Base-by-base conservation (phyloP, 441 rosid species). In the Sinapis alba region DNA sequence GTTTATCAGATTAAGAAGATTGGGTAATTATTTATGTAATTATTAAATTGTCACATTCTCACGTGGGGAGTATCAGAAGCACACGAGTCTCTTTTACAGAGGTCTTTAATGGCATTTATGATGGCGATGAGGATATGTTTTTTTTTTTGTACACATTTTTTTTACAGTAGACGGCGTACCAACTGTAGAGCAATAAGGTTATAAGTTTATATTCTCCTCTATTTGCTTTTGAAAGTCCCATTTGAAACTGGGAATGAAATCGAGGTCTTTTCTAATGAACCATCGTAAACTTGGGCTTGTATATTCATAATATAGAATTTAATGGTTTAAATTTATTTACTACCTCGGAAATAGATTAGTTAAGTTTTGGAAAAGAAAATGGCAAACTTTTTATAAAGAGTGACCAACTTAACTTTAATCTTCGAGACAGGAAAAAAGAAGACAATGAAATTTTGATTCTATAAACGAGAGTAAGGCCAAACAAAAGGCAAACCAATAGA, bases 41-140 rank as follows among this genome's bases (percentile, higher is more conserved):
- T 47, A 66, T 50, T 23, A 26, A 53, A 32, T 62, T 28, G 71
- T 75, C 69, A 75, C 57, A 75, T 51, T 68, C 70, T 69, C 79
- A 76, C 79, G 79, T 76, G 79, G 27, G 79, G 79, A 75, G 54
- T 73, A 51, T 68, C 80, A 76, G 75, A 70, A 62, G 60, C 79
- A 70, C 79, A 63, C 75, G 80, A 68, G 78, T 54, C 79, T 69
- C 45, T 75, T 54, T 27, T 38, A 60, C 73, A 68, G 68, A 56
- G 12, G 15, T 24, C 57, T 62, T 69, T 63, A 28, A 61, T 53
- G 1, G 26, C 74, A 60, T 30, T 69, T 36, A 69, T 36, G 53
- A 20, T 36, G 6, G 23, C 53, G 71, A 73, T 4, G 65, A 65
- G 6, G 78, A 60, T 57, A 57, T 75, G 73, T 75, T 74, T 65